A percentile compares a stretch with the other conserved stretches of the same genome.
Evolutionary conservation across 2,329 filamentous ascomycete genomes (phyloP).

Genomic region (Penicillium sp.): DNA sequence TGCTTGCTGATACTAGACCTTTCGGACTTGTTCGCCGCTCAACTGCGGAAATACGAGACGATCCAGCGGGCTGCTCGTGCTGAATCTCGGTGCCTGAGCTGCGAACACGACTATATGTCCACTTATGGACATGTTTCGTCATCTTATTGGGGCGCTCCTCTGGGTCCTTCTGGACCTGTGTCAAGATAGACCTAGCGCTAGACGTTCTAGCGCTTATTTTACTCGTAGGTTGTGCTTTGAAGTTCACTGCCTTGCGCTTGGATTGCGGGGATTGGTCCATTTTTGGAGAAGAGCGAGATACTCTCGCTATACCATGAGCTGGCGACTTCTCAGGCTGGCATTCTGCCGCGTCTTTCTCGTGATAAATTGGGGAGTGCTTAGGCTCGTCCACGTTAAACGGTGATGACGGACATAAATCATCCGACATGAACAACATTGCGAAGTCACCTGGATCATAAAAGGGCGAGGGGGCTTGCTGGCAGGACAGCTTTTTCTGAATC

Average conservation of each 20-base stretch:
- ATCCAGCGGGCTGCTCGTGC: slow-evolving; percentile 5
- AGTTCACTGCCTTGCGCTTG: slow-evolving; percentile 1
- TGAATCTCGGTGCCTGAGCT: slow-evolving; percentile 17
- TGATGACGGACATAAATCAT: slow-evolving; percentile 9
- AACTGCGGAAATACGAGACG: slow-evolving; percentile 1
- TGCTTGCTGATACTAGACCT: slow-evolving; percentile 34
- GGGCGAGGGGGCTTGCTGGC: slow-evolving; percentile 14
- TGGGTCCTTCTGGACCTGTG: slow-evolving; percentile 2
- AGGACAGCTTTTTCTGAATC: slow-evolving; percentile 28
- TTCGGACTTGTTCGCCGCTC: slow-evolving; percentile 35
- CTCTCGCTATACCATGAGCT: background rate
- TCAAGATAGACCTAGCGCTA: slow-evolving; percentile 1
- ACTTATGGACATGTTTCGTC: slow-evolving; percentile 22
- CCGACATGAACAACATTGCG: slow-evolving; percentile 32
- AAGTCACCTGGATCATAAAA: slow-evolving; percentile 33
- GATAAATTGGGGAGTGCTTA: background rate
- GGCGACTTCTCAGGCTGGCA: background rate
- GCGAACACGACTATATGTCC: slow-evolving; percentile 29
- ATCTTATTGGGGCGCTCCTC: slow-evolving; percentile 10
- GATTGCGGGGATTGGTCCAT: background rate
- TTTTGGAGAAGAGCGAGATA: background rate
- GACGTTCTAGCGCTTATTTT: background rate
- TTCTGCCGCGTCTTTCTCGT: background rate
- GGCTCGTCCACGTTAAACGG: background rate
- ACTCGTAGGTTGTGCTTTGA: background rate